Evolutionary conservation across 495 filamentous ascomycete genomes (phyloP).

Genomic region (Choiromyces venosus): DNA sequence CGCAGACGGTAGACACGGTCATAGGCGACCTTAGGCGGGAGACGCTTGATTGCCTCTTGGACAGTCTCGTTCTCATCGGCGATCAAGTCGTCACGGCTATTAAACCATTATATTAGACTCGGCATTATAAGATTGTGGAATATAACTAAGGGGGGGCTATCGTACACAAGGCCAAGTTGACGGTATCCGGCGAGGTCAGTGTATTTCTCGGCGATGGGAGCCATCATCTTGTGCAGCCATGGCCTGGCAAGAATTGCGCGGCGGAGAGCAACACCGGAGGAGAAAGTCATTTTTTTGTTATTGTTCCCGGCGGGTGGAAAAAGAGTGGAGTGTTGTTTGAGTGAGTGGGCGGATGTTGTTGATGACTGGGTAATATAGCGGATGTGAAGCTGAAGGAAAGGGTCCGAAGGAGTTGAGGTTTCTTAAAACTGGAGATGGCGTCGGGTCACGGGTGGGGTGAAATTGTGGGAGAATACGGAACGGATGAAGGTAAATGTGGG

Average conservation of each 20-base stretch:
- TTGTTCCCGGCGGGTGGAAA: too few species aligned
- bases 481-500: neutral
- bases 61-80: conserved; percentile 82
- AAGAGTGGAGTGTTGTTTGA: neutral
- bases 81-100: conserved; percentile 87
- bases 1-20: conserved; percentile 96
- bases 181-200: conserved; percentile 80
- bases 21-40: conserved; percentile 82
- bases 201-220: conserved; percentile 79
- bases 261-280: neutral
- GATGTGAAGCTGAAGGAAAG: neutral
- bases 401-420: neutral
- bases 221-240: conserved; percentile 72
- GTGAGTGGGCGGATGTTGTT: neutral
- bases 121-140: neutral
- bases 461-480: neutral
- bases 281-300: neutral
- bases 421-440: neutral
- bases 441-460: neutral
- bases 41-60: conserved; percentile 79
- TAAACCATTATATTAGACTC: conserved; percentile 5
- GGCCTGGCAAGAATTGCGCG: conserved; percentile 62
- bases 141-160: neutral
- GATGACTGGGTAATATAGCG: neutral
- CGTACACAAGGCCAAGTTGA: conserved; percentile 83